Base-by-base conservation (phyloP, 116 monocot genomes). In the Dioscorea cayenensis region DNA sequence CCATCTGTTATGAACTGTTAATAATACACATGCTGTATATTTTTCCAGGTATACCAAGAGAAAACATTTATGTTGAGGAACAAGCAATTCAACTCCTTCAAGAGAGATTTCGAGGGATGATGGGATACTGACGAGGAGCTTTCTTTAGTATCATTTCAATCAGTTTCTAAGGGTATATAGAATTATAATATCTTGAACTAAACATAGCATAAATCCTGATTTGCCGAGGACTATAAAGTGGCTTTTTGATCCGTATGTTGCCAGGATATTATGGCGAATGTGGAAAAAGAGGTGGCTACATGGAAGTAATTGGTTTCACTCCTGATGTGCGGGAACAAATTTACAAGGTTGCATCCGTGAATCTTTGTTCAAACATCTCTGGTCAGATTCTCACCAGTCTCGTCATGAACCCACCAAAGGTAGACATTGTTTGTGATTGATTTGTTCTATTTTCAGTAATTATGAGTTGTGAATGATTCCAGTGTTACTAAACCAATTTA, bases 391-490 rank as follows among this genome's bases (percentile, higher is more conserved):
- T 97, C 61, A 86, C 93, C 52, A 90, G 90, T 60, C 97, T 97
- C 16, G 84, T 97, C 63, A 97, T 97, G 97, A 97, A 97, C 73
- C 93, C 92, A 60, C 97, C 97, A 22, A 92, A 96, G 92, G 96
- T 96, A 55, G 73, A 18, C 28, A 19, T 59, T 60, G 17, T 10
- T 36, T 51, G 38, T 49, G 22, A 7, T 38, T 68, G 43, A 43
- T 68, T 49, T 49, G 13, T 36, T 55, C 17, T 16, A 5, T 55
- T 55, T 55, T n/a, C 1, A 16, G 55, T 5, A 14, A 5, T 55
- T 6, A 18, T 55, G 55, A 16, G n/a, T 55, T n/a, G 16, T 55
- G 55, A 5, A 55, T 38, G 13, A 20, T 69, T 3, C 35, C 14
- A 17, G 1, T 20, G 17, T 19, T 20, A 67, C 37, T 67, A 17